These are phyloP conservation scores for Hypoxylon sp. DNA, from an alignment of 2,329 filamentous ascomycete species.

Conservation along the genomic window DNA sequence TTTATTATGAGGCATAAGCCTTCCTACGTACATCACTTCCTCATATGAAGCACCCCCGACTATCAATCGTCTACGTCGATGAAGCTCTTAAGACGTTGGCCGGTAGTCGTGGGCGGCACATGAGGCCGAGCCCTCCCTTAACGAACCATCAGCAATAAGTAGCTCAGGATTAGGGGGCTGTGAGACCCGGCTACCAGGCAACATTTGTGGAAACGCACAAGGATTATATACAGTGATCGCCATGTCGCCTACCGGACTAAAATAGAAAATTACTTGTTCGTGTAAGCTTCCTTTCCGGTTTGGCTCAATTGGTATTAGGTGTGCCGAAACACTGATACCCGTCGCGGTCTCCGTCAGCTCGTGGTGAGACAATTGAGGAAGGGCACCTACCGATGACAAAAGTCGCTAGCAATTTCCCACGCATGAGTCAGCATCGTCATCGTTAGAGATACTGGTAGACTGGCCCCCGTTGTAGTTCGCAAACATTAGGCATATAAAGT, in stretches of 20 bases:
- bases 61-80: not conserved
- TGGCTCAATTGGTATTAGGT: conserved; percentile 5
- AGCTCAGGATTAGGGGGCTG: conserved; percentile 1
- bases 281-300: not conserved
- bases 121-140: not conserved
- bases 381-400: not conserved
- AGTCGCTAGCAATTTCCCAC: not conserved
- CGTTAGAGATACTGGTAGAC: not conserved
- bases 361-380: conserved; percentile 2
- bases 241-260: conserved; percentile 14
- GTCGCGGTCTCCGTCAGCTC: conserved; percentile 1
- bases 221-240: conserved; percentile 24
- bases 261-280: conserved; percentile 27
- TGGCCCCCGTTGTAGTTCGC: not conserved
- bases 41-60: not conserved
- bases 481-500: not conserved
- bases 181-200: conserved; percentile 18
- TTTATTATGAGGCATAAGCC: not conserved
- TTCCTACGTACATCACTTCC: not conserved
- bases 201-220: conserved; percentile 8
- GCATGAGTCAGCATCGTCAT: conserved; percentile 18
- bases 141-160: not conserved
- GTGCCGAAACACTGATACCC: not conserved
- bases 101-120: not conserved
- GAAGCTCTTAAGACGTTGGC: not conserved